Percentiles rank a stretch among this genome's conserved stretches.
Evolutionary conservation across 2,329 filamentous ascomycete species (phyloP).

Genomic region (Myriosclerotinia curreyana): DNA sequence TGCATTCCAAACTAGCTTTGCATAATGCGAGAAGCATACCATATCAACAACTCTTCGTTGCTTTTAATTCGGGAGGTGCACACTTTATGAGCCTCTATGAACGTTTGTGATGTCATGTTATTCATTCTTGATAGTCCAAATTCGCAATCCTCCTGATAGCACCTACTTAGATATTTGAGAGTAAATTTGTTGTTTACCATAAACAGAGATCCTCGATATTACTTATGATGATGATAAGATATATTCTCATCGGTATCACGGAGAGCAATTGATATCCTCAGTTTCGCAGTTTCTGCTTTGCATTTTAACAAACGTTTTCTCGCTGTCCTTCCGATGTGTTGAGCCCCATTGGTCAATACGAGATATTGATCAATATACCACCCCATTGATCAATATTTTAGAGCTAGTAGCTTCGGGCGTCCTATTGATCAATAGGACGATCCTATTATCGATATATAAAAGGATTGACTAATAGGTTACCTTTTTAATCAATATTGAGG

Average conservation of each 20-base stretch:
- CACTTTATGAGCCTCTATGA: background rate
- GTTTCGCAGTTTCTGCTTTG: background rate
- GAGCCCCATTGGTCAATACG: no score
- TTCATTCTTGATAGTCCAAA: background rate
- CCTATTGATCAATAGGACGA: no score
- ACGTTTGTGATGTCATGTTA: background rate
- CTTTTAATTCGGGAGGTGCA: background rate
- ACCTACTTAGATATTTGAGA: background rate
- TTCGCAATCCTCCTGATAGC: background rate
- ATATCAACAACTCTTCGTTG: background rate
- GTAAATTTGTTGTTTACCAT: background rate
- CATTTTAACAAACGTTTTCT: no score
- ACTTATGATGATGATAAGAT: background rate
- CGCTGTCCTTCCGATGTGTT: no score
- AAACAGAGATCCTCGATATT: background rate
- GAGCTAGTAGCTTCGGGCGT: no score
- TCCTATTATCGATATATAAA: no score
- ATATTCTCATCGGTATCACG: no score
- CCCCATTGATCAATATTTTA: no score
- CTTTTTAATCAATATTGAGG: no score
- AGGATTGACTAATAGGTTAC: no score
- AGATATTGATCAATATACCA: no score
- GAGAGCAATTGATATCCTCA: background rate
- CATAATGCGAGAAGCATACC: background rate
- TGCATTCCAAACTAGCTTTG: no score